Percentiles rank a stretch among this genome's conserved stretches.
Evolutionary conservation across 2,329 filamentous ascomycete species (phyloP).

Genomic region (Phaeosphaeriaceae sp.): DNA sequence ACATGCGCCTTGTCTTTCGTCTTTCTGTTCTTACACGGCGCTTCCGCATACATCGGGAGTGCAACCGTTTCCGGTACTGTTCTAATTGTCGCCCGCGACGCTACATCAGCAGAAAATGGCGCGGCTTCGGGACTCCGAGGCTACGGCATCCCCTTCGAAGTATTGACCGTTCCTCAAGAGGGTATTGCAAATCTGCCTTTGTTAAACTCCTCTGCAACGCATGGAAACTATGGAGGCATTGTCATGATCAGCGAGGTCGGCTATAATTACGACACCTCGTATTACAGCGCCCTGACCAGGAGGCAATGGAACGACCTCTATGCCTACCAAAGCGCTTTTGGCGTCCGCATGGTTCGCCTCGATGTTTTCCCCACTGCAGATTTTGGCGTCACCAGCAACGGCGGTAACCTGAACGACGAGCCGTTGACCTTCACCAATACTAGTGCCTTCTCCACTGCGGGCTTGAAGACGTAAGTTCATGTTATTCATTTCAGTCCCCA

Average conservation of each 20-base stretch:
- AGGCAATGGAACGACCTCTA: conserved; percentile 65
- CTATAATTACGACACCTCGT: conserved; percentile 60
- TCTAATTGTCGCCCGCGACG: conserved; percentile 63
- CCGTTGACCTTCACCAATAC: conserved; percentile 61
- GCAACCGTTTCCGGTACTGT: conserved; percentile 55
- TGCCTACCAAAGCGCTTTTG: conserved; percentile 64
- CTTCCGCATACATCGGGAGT: conserved; percentile 29
- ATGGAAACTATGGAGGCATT: conserved; percentile 67
- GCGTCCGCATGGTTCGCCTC: conserved; percentile 66
- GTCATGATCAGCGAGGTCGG: conserved; percentile 62
- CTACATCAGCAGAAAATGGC: conserved; percentile 56
- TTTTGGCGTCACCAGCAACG: conserved; percentile 53
- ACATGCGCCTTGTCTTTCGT: conserved; percentile 32
- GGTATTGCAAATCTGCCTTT: conserved; percentile 58
- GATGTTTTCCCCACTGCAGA: conserved; percentile 63
- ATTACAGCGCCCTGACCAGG: conserved; percentile 61
- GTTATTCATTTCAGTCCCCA: conserved; percentile 1
- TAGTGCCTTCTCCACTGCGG: conserved; percentile 62
- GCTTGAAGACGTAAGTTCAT: conserved; percentile 54
- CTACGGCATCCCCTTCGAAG: conserved; percentile 67
- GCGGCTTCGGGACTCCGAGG: conserved; percentile 64
- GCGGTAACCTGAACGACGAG: conserved; percentile 42
- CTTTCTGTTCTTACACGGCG: conserved; percentile 22
- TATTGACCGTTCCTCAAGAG: conserved; percentile 60
- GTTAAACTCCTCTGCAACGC: conserved; percentile 57